Evolutionary conservation across 1,284 basidiomycete species (phyloP), one percentile per base, ranked within the genome.

Genomic region (Ganoderma meredithae): DNA sequence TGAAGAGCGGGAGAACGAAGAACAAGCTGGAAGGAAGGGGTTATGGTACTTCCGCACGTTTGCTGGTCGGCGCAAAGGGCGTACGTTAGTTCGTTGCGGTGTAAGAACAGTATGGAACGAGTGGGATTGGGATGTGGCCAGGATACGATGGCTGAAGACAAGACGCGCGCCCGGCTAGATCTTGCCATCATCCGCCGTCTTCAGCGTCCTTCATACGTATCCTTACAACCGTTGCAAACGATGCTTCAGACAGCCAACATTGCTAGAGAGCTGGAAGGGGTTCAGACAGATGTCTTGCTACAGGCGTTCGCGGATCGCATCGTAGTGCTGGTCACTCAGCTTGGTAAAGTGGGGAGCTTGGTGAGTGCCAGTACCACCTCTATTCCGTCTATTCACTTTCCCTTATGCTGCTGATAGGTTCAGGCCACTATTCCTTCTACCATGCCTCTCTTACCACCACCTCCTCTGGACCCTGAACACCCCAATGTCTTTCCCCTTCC

Each of bases 261-360:
- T 70, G 75, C 84, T 59, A 78, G 85, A 74, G 67, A 77, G 0
- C 76, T 96, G 12, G 79, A 87, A 62, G 92, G 88, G 17, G 77
- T 84, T 22, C 79, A 79, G 7, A 97, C 95, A 1, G 91, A 96
- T 68, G 81, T 97, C 17, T 71, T 96, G 40, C 78, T 97, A 1
- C 94, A 97, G 75, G 81, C 83, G 0, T 97, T 90, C 77, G 87
- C 88, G 62, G 96, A 98, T 80, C 86, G 94, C 47, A 82, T 90
- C 10, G 81, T 98, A 25, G 88, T 97, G 22, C 82, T 97, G 36
- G 84, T 98, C 63, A 95, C 95, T 1, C 96, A 97, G 80, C 75
- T 94, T 64, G 94, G 93, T 39, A 96, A 95, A 86, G 90, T 97
- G 15, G 96, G 95, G 65, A 91, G 86, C 76, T 77, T 98, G 81